A percentile compares a stretch with the other conserved stretches of the same genome.
phyloP scores from a whole-genome alignment of 768 basidiomycete species.

The Hebeloma cylindrosporum region DNA sequence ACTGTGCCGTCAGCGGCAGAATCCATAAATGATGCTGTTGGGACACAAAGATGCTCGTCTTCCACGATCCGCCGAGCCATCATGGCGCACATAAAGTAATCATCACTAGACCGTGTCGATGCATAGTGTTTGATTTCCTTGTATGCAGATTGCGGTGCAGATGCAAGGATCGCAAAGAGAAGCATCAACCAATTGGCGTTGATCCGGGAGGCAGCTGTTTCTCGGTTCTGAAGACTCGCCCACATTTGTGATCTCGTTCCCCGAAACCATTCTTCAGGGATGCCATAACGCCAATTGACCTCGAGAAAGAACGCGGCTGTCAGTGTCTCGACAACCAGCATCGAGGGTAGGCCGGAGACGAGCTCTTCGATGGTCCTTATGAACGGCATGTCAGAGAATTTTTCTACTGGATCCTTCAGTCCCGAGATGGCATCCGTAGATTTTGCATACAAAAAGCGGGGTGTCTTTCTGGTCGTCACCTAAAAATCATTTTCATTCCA shows the following conservation, averaged over 20 bases:
- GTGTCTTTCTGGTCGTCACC: conserved; percentile 36
- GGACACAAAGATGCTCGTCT: conserved; percentile 39
- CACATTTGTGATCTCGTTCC: conserved; percentile 46
- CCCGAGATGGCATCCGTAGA: conserved; percentile 38
- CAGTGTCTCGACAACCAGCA: conserved; percentile 33
- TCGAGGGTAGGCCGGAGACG: conserved; percentile 33
- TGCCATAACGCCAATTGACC: conserved; percentile 51
- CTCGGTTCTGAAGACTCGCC: conserved; percentile 36
- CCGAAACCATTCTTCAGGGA: conserved; percentile 50
- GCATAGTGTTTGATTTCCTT: conserved; percentile 15
- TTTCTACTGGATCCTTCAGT: conserved; percentile 24
- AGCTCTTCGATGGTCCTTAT: conserved; percentile 31
- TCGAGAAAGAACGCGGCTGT: conserved; percentile 42
- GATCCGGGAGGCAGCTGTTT: conserved; percentile 34
- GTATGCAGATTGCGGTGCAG: conserved; percentile 32
- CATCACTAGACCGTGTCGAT: conserved; percentile 19
- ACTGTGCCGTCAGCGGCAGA: conserved; percentile 49
- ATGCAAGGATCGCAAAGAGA: conserved; percentile 48
- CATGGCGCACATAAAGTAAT: conserved; percentile 44
- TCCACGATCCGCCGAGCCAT: conserved; percentile 47
- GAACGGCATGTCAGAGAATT: conserved; percentile 24
- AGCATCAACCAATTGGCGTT: conserved; percentile 53
- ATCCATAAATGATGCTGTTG: conserved; percentile 32
- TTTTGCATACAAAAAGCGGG: conserved; percentile 40
- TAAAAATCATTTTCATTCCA: conserved; percentile 8